Evolutionary conservation across 305 asterid genomes (phyloP), one percentile per base, ranked within the genome.

Genomic region (Rubia occidens): DNA sequence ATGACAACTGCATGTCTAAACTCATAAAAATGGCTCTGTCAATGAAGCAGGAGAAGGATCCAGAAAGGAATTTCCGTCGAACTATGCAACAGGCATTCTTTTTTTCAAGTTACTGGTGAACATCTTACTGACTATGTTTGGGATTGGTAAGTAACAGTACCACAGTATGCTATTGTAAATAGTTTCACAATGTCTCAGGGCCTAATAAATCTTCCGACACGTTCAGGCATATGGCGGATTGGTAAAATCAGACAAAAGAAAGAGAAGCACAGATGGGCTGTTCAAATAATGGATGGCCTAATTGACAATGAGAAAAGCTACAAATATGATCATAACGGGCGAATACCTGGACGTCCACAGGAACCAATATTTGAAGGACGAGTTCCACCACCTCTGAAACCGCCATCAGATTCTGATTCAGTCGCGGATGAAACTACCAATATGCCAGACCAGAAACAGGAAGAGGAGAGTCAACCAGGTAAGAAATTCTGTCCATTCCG

Each of bases 201-300:
- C 55, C 32, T 67, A 29, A 67, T 26, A 21, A 54, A 76, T 35
- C 7, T 53, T 60, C 35, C 72, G 59, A 17, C 20, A 60, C 51
- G 45, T 75, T 73, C 75, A 82, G 89, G 89, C 32, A 68, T 79
- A 64, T 2, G n/a, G 40, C 79, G 70, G 69, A 74, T 77, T 8
- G 76, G 65, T 61, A 82, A 81, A 71, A 61, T 85, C 17, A 37
- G 60, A 67, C 77, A 67, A 20, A 81, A 71, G 74, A 83, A 85
- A 78, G 58, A 49, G 43, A 53, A 47, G 60, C 76, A 82, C 72
- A 35, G 47, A 17, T 63, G 77, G 74, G 85, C 86, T 20, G 29
- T 47, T 47, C 74, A 67, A 64, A 72, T 83, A 24, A 77, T 85
- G 89, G 49, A 64, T n/a, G 9, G 49, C 72, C 15, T 85, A 75